These are phyloP conservation scores for Penicilliopsis zonata DNA, from an alignment of 495 filamentous ascomycete genomes.

Conservation along the genomic window DNA sequence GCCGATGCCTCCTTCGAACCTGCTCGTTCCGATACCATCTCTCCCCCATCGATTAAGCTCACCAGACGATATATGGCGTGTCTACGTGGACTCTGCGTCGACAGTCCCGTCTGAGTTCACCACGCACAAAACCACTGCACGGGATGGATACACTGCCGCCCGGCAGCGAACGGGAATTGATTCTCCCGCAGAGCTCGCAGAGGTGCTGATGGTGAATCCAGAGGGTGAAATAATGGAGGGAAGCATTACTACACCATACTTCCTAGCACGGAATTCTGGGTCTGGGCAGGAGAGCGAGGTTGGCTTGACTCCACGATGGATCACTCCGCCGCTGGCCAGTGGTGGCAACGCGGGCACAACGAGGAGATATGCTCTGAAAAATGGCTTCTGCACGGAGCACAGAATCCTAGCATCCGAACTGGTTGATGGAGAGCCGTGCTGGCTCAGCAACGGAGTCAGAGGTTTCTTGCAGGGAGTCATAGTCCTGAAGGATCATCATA, in stretches of 20 bases:
- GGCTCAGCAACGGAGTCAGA: slow-evolving; percentile 77
- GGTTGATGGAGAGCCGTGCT: slow-evolving; percentile 61
- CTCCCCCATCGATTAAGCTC: neutral
- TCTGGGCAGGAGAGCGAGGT: neutral
- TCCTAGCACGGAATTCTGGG: slow-evolving; percentile 38
- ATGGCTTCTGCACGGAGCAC: slow-evolving; percentile 50
- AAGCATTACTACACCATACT: slow-evolving; percentile 68
- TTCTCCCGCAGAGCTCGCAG: slow-evolving; percentile 37
- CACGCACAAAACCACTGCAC: slow-evolving; percentile 61
- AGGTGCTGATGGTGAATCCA: slow-evolving; percentile 64
- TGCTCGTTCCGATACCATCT: slow-evolving; percentile 39
- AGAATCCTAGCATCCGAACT: slow-evolving; percentile 42
- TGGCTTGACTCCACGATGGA: slow-evolving; percentile 13
- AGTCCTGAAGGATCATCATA: slow-evolving; percentile 8
- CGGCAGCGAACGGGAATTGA: slow-evolving; percentile 43
- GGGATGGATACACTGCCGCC: slow-evolving; percentile 54
- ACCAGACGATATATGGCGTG: slow-evolving; percentile 17
- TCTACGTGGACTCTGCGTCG: slow-evolving; percentile 43
- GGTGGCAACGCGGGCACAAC: slow-evolving; percentile 79
- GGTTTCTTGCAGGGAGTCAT: slow-evolving; percentile 50
- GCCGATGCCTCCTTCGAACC: slow-evolving; percentile 31
- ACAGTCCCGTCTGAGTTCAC: slow-evolving; percentile 52
- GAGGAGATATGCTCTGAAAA: slow-evolving; percentile 65
- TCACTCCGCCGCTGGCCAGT: slow-evolving; percentile 32
- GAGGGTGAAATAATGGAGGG: slow-evolving; percentile 73